Evolutionary conservation across 2,329 filamentous ascomycete species (phyloP), one percentile per base, ranked within the genome.

Genomic region (Oidium heveae): DNA sequence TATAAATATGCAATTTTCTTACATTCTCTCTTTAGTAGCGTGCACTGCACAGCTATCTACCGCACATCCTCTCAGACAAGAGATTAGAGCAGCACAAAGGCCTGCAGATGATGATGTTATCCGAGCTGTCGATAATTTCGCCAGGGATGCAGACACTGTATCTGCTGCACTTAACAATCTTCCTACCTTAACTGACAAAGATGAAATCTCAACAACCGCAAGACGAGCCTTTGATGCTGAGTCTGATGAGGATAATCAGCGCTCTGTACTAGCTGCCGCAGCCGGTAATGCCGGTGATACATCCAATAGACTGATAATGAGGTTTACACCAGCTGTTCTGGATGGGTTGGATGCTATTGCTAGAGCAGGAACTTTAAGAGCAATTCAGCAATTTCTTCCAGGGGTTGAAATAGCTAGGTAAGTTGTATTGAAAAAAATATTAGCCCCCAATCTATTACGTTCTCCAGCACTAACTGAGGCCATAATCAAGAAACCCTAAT

Each of bases 121-220:
- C n/a, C 13, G 13, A 41, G 61, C 61, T 13, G 56, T 56, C 12
- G 46, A 53, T 4, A 57, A 56, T 36, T 62, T 62, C 46, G 61
- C 60, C 22, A 58, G 56, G 10, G 60, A 62, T 57, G 61, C 59
- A 39, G 61, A 59, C 46, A 63, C 60, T 18, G 61, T 63, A 24
- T 61, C 60, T n/a, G 55, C 56, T 10, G 56, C 57, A 20, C 20
- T 62, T 16, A 62, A 63, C 41, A 36, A 50, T 16, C 55, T 63
- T 8, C 55, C 55, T 18, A 55, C 37, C 4, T 54, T 55, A 28
- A 59, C 58, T 2, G 49, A 60, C 34, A 39, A 33, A 13, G 43
- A 33, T 1, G 56, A 33, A 1, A 60, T 63, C 52, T 55, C 56
- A 13, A 54, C 57, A 1, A 55, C 60, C 10, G 60, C 61, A 1